Conservation (phyloP, 495 filamentous ascomycete genomes). For the Lophium mytilinum region DNA sequence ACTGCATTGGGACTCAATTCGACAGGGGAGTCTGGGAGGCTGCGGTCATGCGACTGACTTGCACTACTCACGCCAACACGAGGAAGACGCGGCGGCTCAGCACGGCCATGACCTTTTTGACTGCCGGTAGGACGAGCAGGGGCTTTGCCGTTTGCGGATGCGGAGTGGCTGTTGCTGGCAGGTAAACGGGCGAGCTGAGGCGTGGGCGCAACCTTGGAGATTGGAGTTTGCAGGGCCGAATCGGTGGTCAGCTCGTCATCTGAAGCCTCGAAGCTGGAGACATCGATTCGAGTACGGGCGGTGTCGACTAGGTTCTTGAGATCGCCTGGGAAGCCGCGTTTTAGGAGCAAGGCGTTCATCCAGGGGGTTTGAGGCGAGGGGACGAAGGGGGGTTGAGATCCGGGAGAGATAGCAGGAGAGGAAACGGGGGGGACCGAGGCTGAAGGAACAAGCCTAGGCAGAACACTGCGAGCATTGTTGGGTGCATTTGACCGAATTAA, state of each 20-base stretch:
- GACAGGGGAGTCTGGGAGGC: slow-evolving; percentile 31
- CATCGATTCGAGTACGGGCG: slow-evolving; percentile 17
- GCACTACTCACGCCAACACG: slow-evolving; percentile 15
- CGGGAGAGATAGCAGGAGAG: background rate
- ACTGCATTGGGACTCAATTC: slow-evolving; percentile 74
- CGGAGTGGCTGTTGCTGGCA: background rate
- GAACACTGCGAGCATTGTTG: slow-evolving; percentile 16
- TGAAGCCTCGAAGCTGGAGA: slow-evolving; percentile 12
- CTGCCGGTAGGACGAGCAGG: slow-evolving; percentile 15
- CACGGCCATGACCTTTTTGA: slow-evolving; percentile 7
- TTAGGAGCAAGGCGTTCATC: slow-evolving; percentile 62
- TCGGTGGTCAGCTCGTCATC: slow-evolving; percentile 17
- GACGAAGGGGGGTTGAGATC: slow-evolving; percentile 35
- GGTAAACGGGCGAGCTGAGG: slow-evolving; percentile 18
- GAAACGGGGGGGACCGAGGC: background rate
- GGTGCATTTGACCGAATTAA: slow-evolving; percentile 17
- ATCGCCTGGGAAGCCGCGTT: slow-evolving; percentile 45
- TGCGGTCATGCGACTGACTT: slow-evolving; percentile 21
- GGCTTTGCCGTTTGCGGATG: slow-evolving; percentile 7
- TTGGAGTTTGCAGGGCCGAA: slow-evolving; percentile 6
- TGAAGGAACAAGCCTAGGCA: slow-evolving; percentile 3
- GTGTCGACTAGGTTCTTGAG: slow-evolving; percentile 20
- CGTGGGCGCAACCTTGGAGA: slow-evolving; percentile 3
- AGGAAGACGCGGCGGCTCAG: slow-evolving; percentile 8
- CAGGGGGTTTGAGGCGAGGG: slow-evolving; percentile 65